These are phyloP conservation scores for Cynanchum wilfordii DNA, from an alignment of 257 asterid genomes.

Conservation along the genomic window DNA sequence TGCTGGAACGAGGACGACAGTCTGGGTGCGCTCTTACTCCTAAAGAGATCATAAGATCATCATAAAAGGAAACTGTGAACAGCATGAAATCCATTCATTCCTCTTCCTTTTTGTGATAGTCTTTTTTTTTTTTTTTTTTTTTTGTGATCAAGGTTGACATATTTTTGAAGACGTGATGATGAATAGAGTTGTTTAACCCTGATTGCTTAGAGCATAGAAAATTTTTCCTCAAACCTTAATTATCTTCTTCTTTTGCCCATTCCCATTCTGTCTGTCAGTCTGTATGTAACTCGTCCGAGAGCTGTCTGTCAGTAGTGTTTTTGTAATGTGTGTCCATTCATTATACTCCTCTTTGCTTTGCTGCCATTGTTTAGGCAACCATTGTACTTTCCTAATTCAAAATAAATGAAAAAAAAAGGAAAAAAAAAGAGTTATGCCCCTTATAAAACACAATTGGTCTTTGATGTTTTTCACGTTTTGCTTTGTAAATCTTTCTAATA, in stretches of 20 bases:
- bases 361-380: conserved; percentile 13
- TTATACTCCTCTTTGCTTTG: conserved; percentile 8
- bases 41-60: background rate
- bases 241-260: background rate
- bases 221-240: background rate
- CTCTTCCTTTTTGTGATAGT: background rate
- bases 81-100: background rate
- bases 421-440: no score
- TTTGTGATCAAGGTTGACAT: conserved; percentile 2
- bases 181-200: conserved; percentile 4
- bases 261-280: conserved; percentile 7
- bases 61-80: background rate
- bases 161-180: background rate
- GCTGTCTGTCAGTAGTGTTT: background rate
- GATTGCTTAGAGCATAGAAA: conserved; percentile 7
- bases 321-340: conserved; percentile 16
- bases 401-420: conserved; percentile 3
- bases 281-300: background rate
- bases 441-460: no score
- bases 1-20: background rate
- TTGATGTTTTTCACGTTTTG: no score
- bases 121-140: no score
- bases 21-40: no score
- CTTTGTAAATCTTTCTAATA: no score
- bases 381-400: conserved; percentile 6